Evolutionary conservation across 176 grass and related monocot species (phyloP).

Genomic region (sorghum (Sorghum bicolor)): Sorghum_bicolor_NCBIv3 NC_012872.2:62344001-62344500

Average conservation of each 20-base stretch:
- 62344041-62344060: no score
- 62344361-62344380: conserved; percentile 98
- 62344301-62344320: neutral
- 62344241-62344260: conserved; percentile 5
- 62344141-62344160: neutral
- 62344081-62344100: no score
- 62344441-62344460: conserved; percentile 60
- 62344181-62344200: conserved; percentile 3
- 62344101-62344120: no score
- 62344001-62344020: no score
- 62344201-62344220: neutral
- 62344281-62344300: conserved; percentile 1
- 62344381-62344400: conserved; percentile 49
- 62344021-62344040: no score
- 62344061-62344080: no score
- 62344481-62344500: conserved; percentile 86
- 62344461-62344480: conserved; percentile 57
- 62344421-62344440: conserved; percentile 77
- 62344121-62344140: neutral
- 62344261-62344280: neutral
- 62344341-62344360: conserved; percentile 90
- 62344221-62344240: neutral
- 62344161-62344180: neutral
- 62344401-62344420: conserved; percentile 69
- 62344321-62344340: conserved; percentile 29